These are phyloP conservation scores for Leccinum olivaceopallidum DNA, from an alignment of 768 basidiomycete species.

Conservation along the genomic window DNA sequence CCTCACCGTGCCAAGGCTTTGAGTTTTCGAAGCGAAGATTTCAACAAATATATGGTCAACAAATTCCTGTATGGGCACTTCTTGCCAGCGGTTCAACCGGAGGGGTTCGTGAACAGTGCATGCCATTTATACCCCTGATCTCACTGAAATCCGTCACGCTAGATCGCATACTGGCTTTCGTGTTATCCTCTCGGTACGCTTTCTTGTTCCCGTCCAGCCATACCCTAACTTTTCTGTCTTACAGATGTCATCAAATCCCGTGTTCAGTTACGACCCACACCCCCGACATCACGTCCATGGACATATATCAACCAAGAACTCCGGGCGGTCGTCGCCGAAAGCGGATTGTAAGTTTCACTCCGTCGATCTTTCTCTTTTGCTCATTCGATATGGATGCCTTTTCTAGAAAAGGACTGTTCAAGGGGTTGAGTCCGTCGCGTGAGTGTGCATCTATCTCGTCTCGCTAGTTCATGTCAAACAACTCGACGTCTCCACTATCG, in stretches of 20 bases:
- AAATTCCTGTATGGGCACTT: slow-evolving; percentile 83
- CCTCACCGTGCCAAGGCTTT: slow-evolving; percentile 51
- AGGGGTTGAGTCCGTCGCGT: slow-evolving; percentile 78
- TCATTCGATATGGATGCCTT: neutral
- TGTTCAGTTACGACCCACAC: slow-evolving; percentile 74
- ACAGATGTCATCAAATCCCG: slow-evolving; percentile 91
- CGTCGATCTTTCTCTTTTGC: neutral
- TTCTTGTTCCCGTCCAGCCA: neutral
- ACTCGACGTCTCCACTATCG: neutral
- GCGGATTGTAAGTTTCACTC: slow-evolving; percentile 59
- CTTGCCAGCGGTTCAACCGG: slow-evolving; percentile 82
- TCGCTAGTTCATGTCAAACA: neutral
- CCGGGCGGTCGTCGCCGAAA: slow-evolving; percentile 63
- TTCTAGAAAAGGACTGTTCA: slow-evolving; percentile 58
- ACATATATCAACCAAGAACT: slow-evolving; percentile 78
- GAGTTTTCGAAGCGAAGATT: slow-evolving; percentile 88
- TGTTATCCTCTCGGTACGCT: slow-evolving; percentile 81
- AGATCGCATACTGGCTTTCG: slow-evolving; percentile 72
- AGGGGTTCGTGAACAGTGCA: slow-evolving; percentile 51
- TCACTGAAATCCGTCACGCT: neutral
- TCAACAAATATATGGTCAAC: slow-evolving; percentile 55
- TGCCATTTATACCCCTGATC: neutral
- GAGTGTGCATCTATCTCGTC: slow-evolving; percentile 23
- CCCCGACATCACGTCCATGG: slow-evolving; percentile 71
- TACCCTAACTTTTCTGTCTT: neutral